Conservation (phyloP, 768 basidiomycete genomes). For the Amanita pseudoporphyria region DNA sequence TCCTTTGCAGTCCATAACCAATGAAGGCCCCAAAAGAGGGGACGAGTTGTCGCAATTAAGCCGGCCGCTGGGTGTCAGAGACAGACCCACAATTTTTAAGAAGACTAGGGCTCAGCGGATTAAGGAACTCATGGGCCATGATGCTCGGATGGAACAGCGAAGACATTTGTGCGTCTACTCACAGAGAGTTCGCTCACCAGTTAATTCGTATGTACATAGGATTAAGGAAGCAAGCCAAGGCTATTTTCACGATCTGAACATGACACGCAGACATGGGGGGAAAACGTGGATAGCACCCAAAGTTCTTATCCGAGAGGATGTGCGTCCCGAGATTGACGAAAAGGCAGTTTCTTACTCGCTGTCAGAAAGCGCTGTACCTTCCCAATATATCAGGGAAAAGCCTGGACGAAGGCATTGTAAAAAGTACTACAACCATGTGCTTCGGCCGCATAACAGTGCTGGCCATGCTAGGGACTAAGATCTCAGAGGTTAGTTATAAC, state of each 20-base stretch:
- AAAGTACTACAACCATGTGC: constrained; percentile 73
- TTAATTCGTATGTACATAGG: constrained; percentile 14
- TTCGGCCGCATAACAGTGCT: constrained; percentile 71
- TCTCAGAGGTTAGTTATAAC: constrained; percentile 63
- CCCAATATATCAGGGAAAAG: constrained; percentile 76
- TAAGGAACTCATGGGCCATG: constrained; percentile 63
- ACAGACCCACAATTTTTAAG: constrained; percentile 50
- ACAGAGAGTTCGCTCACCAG: neutral
- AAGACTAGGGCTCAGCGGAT: constrained; percentile 53
- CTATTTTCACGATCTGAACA: constrained; percentile 80
- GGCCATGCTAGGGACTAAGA: constrained; percentile 73
- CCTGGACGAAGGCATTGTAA: constrained; percentile 41
- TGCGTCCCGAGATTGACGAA: constrained; percentile 27
- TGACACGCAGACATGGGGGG: constrained; percentile 74
- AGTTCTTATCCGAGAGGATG: constrained; percentile 84
- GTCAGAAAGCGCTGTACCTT: constrained; percentile 84
- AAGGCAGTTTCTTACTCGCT: constrained; percentile 5
- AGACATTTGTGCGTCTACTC: constrained; percentile 41
- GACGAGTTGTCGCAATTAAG: constrained; percentile 30
- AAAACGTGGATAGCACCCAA: constrained; percentile 93
- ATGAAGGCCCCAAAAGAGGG: constrained; percentile 8
- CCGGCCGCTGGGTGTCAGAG: constrained; percentile 69
- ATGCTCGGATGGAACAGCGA: constrained; percentile 61
- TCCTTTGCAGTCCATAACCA: neutral
- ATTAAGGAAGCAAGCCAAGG: constrained; percentile 59